Base-by-base conservation (phyloP, 75 land plant genomes). In the Cupressus sempervirens region DNA sequence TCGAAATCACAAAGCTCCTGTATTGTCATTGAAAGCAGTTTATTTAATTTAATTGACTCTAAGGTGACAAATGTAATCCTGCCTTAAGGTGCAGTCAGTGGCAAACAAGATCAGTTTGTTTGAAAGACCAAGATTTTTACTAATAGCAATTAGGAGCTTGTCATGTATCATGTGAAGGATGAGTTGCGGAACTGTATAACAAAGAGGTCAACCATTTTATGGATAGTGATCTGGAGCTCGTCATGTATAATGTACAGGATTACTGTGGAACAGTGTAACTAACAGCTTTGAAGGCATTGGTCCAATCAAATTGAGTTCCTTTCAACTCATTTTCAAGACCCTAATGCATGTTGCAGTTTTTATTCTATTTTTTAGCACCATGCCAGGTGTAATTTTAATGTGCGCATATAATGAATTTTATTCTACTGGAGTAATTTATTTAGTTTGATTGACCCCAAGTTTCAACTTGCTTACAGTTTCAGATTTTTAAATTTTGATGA, bases 281-380 rank as follows among this genome's bases (percentile, higher is more conserved):
- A 6, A 79, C 46, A 62, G 67, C 35, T 72, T 72, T 29, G 81
- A n/a, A 45, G 81, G 81, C 81, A 45, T 45, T 79, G 81, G 81
- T 26, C 81, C 45, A 50, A 43, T 45, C 13, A 79, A 79, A 79
- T 45, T 10, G 46, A 79, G 20, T 45, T 13, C 12, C 23, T 26
- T 79, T 43, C 50, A 79, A 79, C 52, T 79, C 81, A 79, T 43
- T 77, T 77, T 41, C n/a, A 41, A 23, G 80, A 46, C n/a, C 48
- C 9, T 23, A 18, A 20, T 77, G 10, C n/a, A 77, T 41, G 80
- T n/a, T 79, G n/a, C 81, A 43, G 26, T 43, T 43, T 41, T 79
- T 79, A 43, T 45, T 26, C 48, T 48, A 23, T 36, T 79, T 79
- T 77, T 79, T 10, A n/a, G 29, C 10, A 41, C 81, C n/a, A 45